Conservation (phyloP, 345 rosid species). For the Boechera divaricarpa region DNA sequence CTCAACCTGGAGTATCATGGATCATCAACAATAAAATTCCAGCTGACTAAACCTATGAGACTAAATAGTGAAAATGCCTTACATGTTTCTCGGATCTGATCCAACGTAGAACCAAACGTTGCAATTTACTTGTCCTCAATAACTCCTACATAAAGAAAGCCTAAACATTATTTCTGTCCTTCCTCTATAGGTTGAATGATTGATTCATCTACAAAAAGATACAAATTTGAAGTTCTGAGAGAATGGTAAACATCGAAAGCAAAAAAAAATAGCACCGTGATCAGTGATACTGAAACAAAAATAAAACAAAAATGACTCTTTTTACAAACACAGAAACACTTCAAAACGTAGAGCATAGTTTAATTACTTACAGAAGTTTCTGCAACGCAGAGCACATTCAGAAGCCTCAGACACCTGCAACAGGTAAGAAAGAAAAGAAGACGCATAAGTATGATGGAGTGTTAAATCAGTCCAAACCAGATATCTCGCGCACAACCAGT, state of each 20-base stretch:
- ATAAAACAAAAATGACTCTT: slow-evolving; percentile 6
- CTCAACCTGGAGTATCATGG: slow-evolving; percentile 58
- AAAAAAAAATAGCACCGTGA: slow-evolving; percentile 5
- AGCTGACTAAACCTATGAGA: slow-evolving; percentile 25
- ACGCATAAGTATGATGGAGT: slow-evolving; percentile 8
- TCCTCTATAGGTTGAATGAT: not conserved
- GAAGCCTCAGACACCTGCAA: slow-evolving; percentile 84
- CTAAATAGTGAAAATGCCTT: slow-evolving; percentile 43
- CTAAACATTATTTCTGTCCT: not conserved
- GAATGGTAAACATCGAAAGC: slow-evolving; percentile 11
- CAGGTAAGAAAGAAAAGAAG: slow-evolving; percentile 33
- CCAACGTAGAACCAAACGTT: slow-evolving; percentile 65
- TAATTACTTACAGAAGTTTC: slow-evolving; percentile 75
- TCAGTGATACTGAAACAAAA: slow-evolving; percentile 5
- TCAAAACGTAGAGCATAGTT: slow-evolving; percentile 10
- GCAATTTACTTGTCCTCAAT: slow-evolving; percentile 62
- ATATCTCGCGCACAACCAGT: slow-evolving; percentile 3
- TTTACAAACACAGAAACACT: slow-evolving; percentile 10
- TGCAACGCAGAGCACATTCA: slow-evolving; percentile 66
- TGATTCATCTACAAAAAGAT: slow-evolving; percentile 20
- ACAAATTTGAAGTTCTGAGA: slow-evolving; percentile 19
- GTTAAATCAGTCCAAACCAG: slow-evolving; percentile 2
- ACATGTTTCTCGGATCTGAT: slow-evolving; percentile 77
- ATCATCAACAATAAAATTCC: slow-evolving; percentile 24
- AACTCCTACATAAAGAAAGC: slow-evolving; percentile 60